phyloP scores from a whole-genome alignment of 345 rosid genomes.

The Salix udensis region DNA sequence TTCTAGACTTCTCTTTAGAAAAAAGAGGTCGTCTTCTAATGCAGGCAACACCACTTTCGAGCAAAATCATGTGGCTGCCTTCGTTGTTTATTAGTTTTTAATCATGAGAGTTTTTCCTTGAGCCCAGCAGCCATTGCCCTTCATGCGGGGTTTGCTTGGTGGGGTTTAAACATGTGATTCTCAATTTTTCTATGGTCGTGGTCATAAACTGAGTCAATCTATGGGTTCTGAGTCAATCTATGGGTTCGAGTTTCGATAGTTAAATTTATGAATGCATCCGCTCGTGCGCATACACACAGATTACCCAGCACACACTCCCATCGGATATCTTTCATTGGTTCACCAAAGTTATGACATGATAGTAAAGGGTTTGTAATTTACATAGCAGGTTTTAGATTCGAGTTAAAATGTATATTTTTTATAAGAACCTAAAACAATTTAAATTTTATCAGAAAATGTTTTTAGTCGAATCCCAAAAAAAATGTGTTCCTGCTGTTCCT shows the following conservation, averaged over 20 bases:
- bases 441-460: no score
- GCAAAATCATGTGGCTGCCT: background rate
- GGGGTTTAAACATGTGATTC: background rate
- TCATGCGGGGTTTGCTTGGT: background rate
- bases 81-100: background rate
- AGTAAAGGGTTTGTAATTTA: fast-evolving
- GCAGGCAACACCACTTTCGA: background rate
- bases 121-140: constrained; percentile 11
- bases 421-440: fast-evolving
- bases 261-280: background rate
- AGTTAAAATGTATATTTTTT: no score
- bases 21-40: background rate
- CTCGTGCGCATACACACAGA: background rate
- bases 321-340: background rate
- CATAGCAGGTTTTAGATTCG: fast-evolving
- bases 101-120: constrained; percentile 7
- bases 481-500: background rate
- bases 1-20: background rate
- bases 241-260: background rate
- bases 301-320: background rate
- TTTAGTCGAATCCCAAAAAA: no score
- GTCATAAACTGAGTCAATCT: background rate
- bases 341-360: no score
- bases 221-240: background rate
- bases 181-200: background rate